These are phyloP conservation scores for Anisodus acutangulus DNA, from an alignment of 257 asterid genomes.

Conservation along the genomic window DNA sequence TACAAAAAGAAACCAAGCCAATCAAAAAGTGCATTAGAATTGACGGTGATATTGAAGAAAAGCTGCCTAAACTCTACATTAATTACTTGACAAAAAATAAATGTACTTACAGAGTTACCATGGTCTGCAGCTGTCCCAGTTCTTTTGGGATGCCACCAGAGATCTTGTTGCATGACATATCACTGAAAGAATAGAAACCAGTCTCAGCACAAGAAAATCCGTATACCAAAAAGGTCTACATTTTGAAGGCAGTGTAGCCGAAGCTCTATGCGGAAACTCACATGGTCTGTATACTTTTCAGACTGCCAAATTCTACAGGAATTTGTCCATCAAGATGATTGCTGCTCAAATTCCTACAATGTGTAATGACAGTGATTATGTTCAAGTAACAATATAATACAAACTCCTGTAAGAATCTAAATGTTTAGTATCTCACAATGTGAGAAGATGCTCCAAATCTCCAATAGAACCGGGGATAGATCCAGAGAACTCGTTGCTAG, in stretches of 20 bases:
- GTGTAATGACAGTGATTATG: neutral
- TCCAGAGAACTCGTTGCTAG: constrained; percentile 80
- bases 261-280: constrained; percentile 43
- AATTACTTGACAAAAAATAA: neutral
- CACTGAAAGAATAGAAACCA: constrained; percentile 47
- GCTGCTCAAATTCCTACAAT: constrained; percentile 75
- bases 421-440: constrained; percentile 55
- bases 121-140: constrained; percentile 89
- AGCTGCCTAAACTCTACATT: neutral
- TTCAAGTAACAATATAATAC: neutral
- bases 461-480: constrained; percentile 85
- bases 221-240: neutral
- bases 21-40: neutral
- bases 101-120: constrained; percentile 62
- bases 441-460: constrained; percentile 94
- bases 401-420: neutral
- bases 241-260: neutral
- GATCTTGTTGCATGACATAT: constrained; percentile 75
- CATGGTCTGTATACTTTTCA: constrained; percentile 81
- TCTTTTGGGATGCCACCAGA: constrained; percentile 74
- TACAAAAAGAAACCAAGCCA: constrained; percentile 41
- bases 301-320: constrained; percentile 82
- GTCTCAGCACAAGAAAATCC: neutral
- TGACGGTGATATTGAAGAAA: neutral
- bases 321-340: constrained; percentile 68